phyloP scores from a whole-genome alignment of 495 filamentous ascomycete genomes.

The Glonium stellatum region DNA sequence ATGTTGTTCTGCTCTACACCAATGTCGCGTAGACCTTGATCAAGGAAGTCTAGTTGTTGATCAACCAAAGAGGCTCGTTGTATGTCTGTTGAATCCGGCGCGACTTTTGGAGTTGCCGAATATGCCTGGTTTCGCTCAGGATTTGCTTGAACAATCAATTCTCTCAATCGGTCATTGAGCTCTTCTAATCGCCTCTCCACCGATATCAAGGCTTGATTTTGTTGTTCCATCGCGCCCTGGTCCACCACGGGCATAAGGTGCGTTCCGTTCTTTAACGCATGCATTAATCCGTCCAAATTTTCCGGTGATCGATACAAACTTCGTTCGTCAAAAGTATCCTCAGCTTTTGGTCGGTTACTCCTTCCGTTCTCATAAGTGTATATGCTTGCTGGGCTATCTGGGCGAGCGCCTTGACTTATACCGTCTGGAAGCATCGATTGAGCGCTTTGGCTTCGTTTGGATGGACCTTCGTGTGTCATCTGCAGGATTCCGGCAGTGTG shows the following conservation, averaged over 20 bases:
- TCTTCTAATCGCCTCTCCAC: constrained; percentile 63
- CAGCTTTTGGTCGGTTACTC: constrained; percentile 40
- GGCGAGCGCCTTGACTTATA: constrained; percentile 27
- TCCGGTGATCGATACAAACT: constrained; percentile 71
- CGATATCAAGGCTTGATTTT: constrained; percentile 38
- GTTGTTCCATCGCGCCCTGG: constrained; percentile 36
- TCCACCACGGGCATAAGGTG: constrained; percentile 8
- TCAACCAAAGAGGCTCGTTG: constrained; percentile 18
- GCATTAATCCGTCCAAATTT: constrained; percentile 50
- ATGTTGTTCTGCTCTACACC: constrained; percentile 20
- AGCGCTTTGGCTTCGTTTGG: constrained; percentile 38
- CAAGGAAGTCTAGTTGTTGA: constrained; percentile 28
- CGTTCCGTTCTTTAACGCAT: constrained; percentile 31
- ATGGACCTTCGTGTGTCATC: constrained; percentile 65
- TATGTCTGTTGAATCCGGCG: constrained; percentile 2
- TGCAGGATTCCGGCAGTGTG: constrained; percentile 90
- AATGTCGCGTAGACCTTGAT: constrained; percentile 23
- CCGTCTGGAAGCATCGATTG: constrained; percentile 7
- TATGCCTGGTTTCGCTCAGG: constrained; percentile 25
- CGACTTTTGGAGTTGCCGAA: constrained; percentile 9
- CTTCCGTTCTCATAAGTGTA: constrained; percentile 51
- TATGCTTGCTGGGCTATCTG: constrained; percentile 62
- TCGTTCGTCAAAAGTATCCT: constrained; percentile 67
- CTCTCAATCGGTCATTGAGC: constrained; percentile 62
- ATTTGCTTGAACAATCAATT: constrained; percentile 56